Evolutionary conservation across 1,139 yeast genomes (phyloP).

Genomic region (Debaryomyces fabryi): DNA sequence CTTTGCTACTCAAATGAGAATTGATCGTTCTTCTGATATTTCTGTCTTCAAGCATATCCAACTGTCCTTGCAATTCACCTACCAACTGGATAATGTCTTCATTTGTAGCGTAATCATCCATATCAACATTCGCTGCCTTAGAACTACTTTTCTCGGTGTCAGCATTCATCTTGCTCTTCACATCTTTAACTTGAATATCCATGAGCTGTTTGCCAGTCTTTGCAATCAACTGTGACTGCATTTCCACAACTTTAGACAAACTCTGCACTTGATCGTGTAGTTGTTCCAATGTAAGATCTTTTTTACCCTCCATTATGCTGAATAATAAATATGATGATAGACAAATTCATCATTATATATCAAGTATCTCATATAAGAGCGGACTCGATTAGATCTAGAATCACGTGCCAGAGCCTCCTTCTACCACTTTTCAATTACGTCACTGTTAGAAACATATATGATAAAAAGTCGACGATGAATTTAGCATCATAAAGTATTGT

Average conservation of each 20-base stretch:
- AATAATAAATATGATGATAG: neutral
- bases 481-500: neutral
- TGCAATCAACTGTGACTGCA: slow-evolving; percentile 44
- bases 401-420: neutral
- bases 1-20: slow-evolving; percentile 22
- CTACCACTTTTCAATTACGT: neutral
- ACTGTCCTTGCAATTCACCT: slow-evolving; percentile 85
- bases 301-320: slow-evolving; percentile 4
- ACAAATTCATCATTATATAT: neutral
- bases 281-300: slow-evolving; percentile 4
- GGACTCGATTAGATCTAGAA: neutral
- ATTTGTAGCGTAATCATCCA: slow-evolving; percentile 69
- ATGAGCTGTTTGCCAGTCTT: slow-evolving; percentile 79
- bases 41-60: slow-evolving; percentile 71
- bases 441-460: neutral
- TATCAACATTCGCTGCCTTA: slow-evolving; percentile 35
- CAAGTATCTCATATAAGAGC: neutral
- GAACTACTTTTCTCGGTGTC: slow-evolving; percentile 18
- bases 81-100: slow-evolving; percentile 85
- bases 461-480: neutral
- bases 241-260: slow-evolving; percentile 52
- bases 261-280: slow-evolving; percentile 38
- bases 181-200: slow-evolving; percentile 61
- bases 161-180: slow-evolving; percentile 41
- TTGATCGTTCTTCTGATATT: slow-evolving; percentile 62